Base-by-base conservation (phyloP, 495 filamentous ascomycete genomes). In the Xylaria longipes region DNA sequence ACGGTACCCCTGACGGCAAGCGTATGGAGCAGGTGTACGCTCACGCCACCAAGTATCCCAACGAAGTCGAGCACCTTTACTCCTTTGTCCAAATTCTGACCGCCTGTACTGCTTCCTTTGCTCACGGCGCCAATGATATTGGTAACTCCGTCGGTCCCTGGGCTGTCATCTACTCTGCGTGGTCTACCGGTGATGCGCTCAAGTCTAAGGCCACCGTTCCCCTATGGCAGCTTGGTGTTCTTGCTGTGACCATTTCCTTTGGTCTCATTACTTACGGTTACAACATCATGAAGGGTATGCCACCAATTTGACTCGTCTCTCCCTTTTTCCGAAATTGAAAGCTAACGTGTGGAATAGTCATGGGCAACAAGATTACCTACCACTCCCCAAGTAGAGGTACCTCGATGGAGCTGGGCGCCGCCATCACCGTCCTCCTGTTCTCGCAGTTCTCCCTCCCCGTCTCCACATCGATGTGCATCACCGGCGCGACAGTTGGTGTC, bases 361-460 rank as follows among this genome's bases (percentile, higher is more conserved):
- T 91, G 87, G 89, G 89, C 72, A 91, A 91, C 84, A 88, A 88
- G 71, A 90, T 91, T 73, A 91, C 89, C 60, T 87, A 90, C 76
- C 88, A 90, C 82, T 89, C 88, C 2, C 89, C 89, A 5, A 87
- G 83, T 72, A 82, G 89, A 62, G 85, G 89, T 45, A 89, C 80
- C 75, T 88, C 87, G 33, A 91, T 91, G 89, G 89, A 91, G 72
- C 80, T 92, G 81, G 90, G 88, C 56, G 88, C 89, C 39, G 89
- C 89, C 65, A 82, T 92, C 72, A 92, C 90, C 11, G 88, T 92
- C 68, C 84, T 92, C 9, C 75, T 92, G 65, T 88, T 88, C 82
- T 88, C 87, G 9, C 87, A 88, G 69, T 88, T 85, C 82, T 82
- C 81, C 8, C 86, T 92, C 0, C 90, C 90, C 20, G 87, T 89